Evolutionary conservation across 176 grass and related monocot genomes (phyloP), one percentile per base, ranked within the genome.

Genomic region (Rhipidocladum racemiflorum): DNA sequence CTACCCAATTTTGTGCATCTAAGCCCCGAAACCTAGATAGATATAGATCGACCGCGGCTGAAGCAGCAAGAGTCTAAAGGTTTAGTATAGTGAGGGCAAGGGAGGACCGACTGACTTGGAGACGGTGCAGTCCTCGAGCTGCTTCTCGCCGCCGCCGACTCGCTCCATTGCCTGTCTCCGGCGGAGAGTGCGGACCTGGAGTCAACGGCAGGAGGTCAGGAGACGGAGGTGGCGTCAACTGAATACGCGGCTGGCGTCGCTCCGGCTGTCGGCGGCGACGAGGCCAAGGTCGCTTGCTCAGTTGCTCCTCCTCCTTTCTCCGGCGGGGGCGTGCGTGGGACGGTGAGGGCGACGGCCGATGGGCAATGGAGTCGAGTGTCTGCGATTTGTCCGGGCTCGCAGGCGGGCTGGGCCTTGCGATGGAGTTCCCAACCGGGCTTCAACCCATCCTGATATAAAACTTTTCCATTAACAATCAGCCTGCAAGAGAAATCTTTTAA

Each of bases 121-220:
- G 49, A 98, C 92, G 12, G 92, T 79, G 87, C 96, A 98, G 54
- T 98, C 96, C 83, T 92, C 96, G n/a, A 98, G 89, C 5, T 98
- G 90, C 96, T 98, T 98, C 79, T 89, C 90, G 42, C 86, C 84
- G 49, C 89, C 64, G 39, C 88, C 91, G 62, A 87, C 71, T 35
- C 86, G 72, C 12, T 90, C 88, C 88, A 90, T 90, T 8, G 69
- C 68, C n/a, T 1, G 17, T 3, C 27, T 50, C 30, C 40, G 46
- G 21, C n/a, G 15, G 15, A 28, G 17, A 0, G 3, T 6, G 29
- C 42, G 29, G 28, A 21, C 16, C 36, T 15, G 32, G 32, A 10
- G 64, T 34, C 6, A 0, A 9, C 32, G 34, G 16, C 17, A 29
- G 15, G 5, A 16, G 13, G 5, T 57, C 54, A 24, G 54, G 54